A percentile compares a stretch with the other conserved stretches of the same genome.
These are phyloP conservation scores for Bocquillonia castaneifolia DNA, from an alignment of 441 rosid species.

Conservation along the genomic window DNA sequence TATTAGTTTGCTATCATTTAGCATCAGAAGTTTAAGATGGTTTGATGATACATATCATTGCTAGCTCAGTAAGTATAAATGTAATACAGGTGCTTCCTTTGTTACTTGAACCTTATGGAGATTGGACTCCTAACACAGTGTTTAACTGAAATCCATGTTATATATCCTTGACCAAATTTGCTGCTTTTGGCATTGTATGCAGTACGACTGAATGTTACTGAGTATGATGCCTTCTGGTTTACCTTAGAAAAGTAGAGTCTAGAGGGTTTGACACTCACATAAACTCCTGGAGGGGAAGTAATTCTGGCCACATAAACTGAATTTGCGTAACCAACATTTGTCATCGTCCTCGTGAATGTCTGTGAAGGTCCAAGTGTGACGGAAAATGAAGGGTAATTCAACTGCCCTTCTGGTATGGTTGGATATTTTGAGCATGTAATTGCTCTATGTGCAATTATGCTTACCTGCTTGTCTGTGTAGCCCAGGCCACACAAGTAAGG, in stretches of 20 bases:
- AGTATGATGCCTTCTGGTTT: slow-evolving; percentile 39
- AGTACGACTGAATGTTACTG: slow-evolving; percentile 26
- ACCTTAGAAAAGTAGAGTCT: slow-evolving; percentile 28
- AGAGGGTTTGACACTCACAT: slow-evolving; percentile 36
- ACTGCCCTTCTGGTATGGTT: slow-evolving; percentile 27
- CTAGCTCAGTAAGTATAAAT: not conserved
- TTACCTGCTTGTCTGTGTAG: slow-evolving; percentile 34
- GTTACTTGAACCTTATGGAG: slow-evolving; percentile 29
- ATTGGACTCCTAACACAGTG: slow-evolving; percentile 40
- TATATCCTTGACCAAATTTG: slow-evolving; percentile 31
- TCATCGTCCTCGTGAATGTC: slow-evolving; percentile 38
- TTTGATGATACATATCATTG: not conserved
- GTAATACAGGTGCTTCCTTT: not conserved
- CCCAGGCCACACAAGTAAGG: slow-evolving; percentile 48
- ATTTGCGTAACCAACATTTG: slow-evolving; percentile 37
- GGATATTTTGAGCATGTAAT: slow-evolving; percentile 28
- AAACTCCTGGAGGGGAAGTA: slow-evolving; percentile 37
- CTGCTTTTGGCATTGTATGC: slow-evolving; percentile 8
- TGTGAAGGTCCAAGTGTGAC: slow-evolving; percentile 31
- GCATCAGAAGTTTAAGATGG: not conserved
- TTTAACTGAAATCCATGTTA: slow-evolving; percentile 35
- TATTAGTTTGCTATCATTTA: slow-evolving; percentile 1
- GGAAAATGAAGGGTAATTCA: slow-evolving; percentile 57
- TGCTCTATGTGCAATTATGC: slow-evolving; percentile 24
- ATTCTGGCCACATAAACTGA: slow-evolving; percentile 26